Base-by-base conservation (phyloP, 495 filamentous ascomycete genomes). In the Penicillium mononematosum region DNA sequence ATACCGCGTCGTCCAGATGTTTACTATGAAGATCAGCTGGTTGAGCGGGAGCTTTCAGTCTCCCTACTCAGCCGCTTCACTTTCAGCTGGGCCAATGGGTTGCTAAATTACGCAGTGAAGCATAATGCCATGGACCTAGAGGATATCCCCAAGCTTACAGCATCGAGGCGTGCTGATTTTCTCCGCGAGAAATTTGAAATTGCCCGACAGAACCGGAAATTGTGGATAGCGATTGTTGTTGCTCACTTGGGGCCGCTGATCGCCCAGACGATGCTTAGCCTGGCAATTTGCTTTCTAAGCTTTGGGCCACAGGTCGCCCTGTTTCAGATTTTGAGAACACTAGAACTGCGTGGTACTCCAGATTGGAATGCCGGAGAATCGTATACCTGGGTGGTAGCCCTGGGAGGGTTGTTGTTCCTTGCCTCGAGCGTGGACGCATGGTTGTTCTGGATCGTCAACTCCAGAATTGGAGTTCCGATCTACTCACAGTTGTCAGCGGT, bases 261-360 rank as follows among this genome's bases (percentile, higher is more conserved):
- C 0, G 39, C 81, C 7, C 87, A 91, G 63, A 81, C 77, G 59
- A 19, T 67, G 14, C 65, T 89, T 14, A 83, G 81, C 3, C 20
- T 85, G 0, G 24, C 79, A 6, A 73, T 75, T 32, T 81, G 83
- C 5, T 65, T 86, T 27, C 66, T 86, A 4, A 82, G 81, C 42
- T 89, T 91, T 52, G 81, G 81, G 0, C 90, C 90, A 1, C 88
- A 91, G 59, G 79, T 87, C 51, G 83, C 87, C 11, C 79, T 89
- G 50, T 79, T 84, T 53, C 78, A 85, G 45, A 77, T 94, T 24
- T 70, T 94, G 19, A 75, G 67, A 17, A 64, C 70, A 2, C 72
- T 93, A n/a, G 88, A 92, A 68, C 68, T 59, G n/a, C 78, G 82
- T 4, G 59, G 73, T 7, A 73, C n/a, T 8, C 59, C 55, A 0